Evolutionary conservation across 768 basidiomycete species (phyloP).

Genomic region (Lentinus tigrinus): DNA sequence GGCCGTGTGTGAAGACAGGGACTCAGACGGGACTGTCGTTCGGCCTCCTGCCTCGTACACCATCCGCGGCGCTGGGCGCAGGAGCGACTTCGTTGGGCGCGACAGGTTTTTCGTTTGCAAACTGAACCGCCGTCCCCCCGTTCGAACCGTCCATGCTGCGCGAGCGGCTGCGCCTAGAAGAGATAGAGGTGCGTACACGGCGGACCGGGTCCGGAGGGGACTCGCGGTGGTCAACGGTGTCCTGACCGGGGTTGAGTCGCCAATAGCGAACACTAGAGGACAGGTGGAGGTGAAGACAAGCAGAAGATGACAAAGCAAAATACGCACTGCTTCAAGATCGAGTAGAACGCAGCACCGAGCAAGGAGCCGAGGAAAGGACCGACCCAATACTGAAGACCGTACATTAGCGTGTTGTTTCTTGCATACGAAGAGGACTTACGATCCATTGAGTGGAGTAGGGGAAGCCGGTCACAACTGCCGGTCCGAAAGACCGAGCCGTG

Average conservation of each 20-base stretch:
- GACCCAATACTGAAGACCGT: constrained; percentile 56
- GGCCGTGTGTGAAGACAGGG: too few relatives aligned
- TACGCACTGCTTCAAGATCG: constrained; percentile 50
- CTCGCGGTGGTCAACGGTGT: constrained; percentile 39
- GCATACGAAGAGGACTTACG: constrained; percentile 35
- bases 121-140: background rate
- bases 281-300: background rate
- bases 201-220: constrained; percentile 41
- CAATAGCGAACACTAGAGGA: constrained; percentile 46
- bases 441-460: constrained; percentile 56
- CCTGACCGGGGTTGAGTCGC: constrained; percentile 51
- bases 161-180: constrained; percentile 7
- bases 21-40: constrained; percentile 22
- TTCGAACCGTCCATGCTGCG: background rate
- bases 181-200: constrained; percentile 7
- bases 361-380: constrained; percentile 69
- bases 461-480: constrained; percentile 66
- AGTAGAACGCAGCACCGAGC: constrained; percentile 57
- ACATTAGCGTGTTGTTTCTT: background rate
- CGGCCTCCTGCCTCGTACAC: background rate
- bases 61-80: background rate
- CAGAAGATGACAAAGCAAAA: background rate
- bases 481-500: constrained; percentile 68
- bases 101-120: background rate
- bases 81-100: background rate